A percentile compares a stretch with the other conserved stretches of the same genome.
phyloP scores from a whole-genome alignment of 352 stramenopile genomes.

The Phytophthora pistaciae region DNA sequence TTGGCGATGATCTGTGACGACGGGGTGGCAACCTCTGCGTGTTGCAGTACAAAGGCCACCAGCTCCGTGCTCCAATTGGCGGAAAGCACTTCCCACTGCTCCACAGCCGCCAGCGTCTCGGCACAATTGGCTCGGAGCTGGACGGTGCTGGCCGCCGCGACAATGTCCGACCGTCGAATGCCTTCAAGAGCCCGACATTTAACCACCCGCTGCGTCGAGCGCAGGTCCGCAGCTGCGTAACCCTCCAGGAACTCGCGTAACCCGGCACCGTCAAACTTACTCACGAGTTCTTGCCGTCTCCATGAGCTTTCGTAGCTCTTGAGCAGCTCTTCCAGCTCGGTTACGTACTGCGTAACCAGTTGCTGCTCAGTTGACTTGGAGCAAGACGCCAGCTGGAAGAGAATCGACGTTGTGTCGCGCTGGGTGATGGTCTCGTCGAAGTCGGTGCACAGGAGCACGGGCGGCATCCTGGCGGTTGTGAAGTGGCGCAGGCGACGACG shows the following conservation, averaged over 20 bases:
- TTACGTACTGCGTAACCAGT: constrained; percentile 47
- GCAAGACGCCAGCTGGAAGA: constrained; percentile 49
- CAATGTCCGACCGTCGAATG: constrained; percentile 32
- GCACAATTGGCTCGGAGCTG: constrained; percentile 41
- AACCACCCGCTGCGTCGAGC: constrained; percentile 60
- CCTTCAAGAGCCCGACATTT: constrained; percentile 40
- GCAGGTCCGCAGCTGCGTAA: constrained; percentile 55
- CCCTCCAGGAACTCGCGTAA: constrained; percentile 53
- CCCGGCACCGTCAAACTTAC: constrained; percentile 41
- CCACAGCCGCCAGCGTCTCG: constrained; percentile 34
- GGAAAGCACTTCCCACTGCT: constrained; percentile 55
- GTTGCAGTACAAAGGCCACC: constrained; percentile 42
- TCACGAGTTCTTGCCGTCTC: neutral
- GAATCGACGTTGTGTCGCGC: constrained; percentile 63
- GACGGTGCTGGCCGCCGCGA: constrained; percentile 11
- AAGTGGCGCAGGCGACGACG: neutral
- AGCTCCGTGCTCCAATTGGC: constrained; percentile 73
- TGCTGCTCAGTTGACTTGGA: constrained; percentile 14
- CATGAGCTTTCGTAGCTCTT: constrained; percentile 17
- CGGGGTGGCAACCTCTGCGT: neutral
- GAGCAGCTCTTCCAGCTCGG: constrained; percentile 36
- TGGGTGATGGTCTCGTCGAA: constrained; percentile 82
- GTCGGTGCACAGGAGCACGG: constrained; percentile 66
- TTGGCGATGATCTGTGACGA: constrained; percentile 56
- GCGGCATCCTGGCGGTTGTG: neutral